These are phyloP conservation scores for Wickerhamiella domercqiae DNA, from an alignment of 805 yeast genomes.

Conservation along the genomic window DNA sequence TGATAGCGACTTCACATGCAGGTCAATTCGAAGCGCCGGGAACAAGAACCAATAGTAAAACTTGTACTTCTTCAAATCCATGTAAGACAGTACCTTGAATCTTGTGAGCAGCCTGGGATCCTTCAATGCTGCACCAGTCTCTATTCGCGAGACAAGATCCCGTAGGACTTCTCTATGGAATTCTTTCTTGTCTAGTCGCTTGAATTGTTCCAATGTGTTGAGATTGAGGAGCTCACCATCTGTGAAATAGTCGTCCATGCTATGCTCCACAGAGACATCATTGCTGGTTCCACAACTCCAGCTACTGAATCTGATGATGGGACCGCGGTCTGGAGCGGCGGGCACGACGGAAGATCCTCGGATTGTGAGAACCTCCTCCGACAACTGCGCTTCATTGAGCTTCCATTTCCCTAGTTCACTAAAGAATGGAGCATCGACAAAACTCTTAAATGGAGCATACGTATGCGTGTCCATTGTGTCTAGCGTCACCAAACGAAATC, in stretches of 20 bases:
- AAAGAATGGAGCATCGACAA: slow-evolving; percentile 79
- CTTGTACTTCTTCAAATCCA: slow-evolving; percentile 78
- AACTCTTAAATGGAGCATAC: slow-evolving; percentile 45
- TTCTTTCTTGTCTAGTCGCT: slow-evolving; percentile 43
- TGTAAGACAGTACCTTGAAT: slow-evolving; percentile 49
- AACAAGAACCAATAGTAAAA: slow-evolving; percentile 83
- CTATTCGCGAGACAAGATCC: slow-evolving; percentile 21
- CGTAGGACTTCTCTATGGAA: slow-evolving; percentile 34
- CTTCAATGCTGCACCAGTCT: slow-evolving; percentile 23
- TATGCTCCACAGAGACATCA: slow-evolving; percentile 18
- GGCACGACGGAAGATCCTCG: slow-evolving; percentile 25
- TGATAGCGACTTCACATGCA: slow-evolving; percentile 4
- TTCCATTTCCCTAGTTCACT: slow-evolving; percentile 57
- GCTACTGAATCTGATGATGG: slow-evolving; percentile 21
- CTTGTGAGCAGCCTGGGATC: slow-evolving; percentile 30
- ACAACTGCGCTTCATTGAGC: slow-evolving; percentile 56
- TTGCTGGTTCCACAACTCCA: slow-evolving; percentile 22
- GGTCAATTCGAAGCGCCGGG: slow-evolving; percentile 32
- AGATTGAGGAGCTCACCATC: slow-evolving; percentile 41
- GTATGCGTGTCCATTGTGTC: no score
- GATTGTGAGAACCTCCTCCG: slow-evolving; percentile 31
- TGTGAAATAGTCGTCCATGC: slow-evolving; percentile 4
- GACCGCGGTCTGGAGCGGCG: slow-evolving; percentile 20
- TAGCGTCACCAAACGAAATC: no score
- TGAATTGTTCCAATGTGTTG: slow-evolving; percentile 81